Base-by-base conservation (phyloP, 2,329 filamentous ascomycete species). In the Parascedosporium putredinis region DNA sequence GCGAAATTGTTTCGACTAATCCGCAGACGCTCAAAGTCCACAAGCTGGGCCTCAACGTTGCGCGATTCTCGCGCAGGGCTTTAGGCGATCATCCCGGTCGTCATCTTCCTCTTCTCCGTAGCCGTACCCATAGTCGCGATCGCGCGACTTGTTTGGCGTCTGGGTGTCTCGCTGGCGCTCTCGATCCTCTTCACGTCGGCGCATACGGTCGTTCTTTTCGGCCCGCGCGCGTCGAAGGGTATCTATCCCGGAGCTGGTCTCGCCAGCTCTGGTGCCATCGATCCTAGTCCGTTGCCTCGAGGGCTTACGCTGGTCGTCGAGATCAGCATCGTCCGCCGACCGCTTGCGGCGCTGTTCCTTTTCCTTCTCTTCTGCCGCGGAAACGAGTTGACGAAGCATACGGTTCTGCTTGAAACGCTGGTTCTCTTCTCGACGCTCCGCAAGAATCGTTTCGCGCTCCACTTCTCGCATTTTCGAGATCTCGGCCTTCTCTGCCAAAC, bases 401-500 rank as follows among this genome's bases (percentile, higher is more conserved):
- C 83, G 76, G 60, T 93, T 88, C 67, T 95, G 91, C 52, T 85
- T 79, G 58, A 86, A 83, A 48, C 83, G 82, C 60, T 93, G 86
- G 51, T 90, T 83, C 63, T 93, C 83, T 58, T 88, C 81, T 31
- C 85, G 84, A 56, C 93, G 88, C 57, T 95, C 87, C 18, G 89
- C 91, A 5, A 98, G 78, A 42, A 95, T 83, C 62, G 88, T 81
- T 66, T 98, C 93, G 54, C 91, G 85, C 62, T 95, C 83, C 47
- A 97, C 83, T 69, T 97, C 90, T 25, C 89, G 84, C 77, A 96
- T 81, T 51, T 75, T 78, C 76, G 93, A 83, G 54, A 98, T 93
- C 47, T 85, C 74, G 6, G 76, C 76, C 65, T 87, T 90, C 61
- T 93, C 87, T 34, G 79, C 75, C 42, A 81, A 74, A 56, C 80